A percentile compares a stretch with the other conserved stretches of the same genome.
These are phyloP conservation scores for Lipomyces lipofer DNA, from an alignment of 805 yeast species.

Conservation along the genomic window DNA sequence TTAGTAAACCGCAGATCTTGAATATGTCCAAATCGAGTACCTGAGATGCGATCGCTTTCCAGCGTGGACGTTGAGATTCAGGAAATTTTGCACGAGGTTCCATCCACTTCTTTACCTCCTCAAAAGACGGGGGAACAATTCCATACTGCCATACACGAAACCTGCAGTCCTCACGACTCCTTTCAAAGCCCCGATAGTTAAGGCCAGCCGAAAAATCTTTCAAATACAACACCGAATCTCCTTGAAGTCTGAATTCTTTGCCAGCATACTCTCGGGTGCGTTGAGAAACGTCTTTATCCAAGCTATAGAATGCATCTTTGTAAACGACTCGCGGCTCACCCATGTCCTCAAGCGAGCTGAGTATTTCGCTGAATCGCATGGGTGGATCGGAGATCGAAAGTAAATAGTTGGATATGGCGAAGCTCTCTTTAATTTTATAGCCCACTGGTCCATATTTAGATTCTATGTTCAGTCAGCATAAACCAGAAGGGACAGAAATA, in stretches of 20 bases:
- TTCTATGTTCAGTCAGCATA: conserved; percentile 1
- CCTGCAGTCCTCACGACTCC: conserved; percentile 3
- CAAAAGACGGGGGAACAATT: conserved; percentile 50
- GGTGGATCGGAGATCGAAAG: conserved; percentile 12
- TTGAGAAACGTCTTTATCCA: conserved; percentile 51
- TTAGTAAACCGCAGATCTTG: conserved; percentile 10
- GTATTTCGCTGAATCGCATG: conserved; percentile 38
- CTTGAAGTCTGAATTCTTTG: conserved; percentile 52
- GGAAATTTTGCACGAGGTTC: too few species aligned
- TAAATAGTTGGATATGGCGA: background rate
- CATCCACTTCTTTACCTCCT: conserved; percentile 44
- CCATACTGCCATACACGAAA: conserved; percentile 43
- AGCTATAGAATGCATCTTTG: conserved; percentile 63
- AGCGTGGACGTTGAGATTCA: background rate
- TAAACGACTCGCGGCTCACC: conserved; percentile 58
- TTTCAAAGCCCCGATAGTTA: background rate
- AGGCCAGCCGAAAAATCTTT: conserved; percentile 32
- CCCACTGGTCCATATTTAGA: background rate
- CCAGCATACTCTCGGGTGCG: conserved; percentile 69
- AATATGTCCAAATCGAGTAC: background rate
- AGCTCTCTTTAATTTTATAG: conserved; percentile 1
- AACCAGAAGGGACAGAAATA: background rate
- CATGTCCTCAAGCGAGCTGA: conserved; percentile 49
- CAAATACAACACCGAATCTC: conserved; percentile 42
- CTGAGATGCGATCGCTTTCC: background rate